phyloP scores from a whole-genome alignment of 1,284 basidiomycete species.

The Uromyces viciae-fabae region DNA sequence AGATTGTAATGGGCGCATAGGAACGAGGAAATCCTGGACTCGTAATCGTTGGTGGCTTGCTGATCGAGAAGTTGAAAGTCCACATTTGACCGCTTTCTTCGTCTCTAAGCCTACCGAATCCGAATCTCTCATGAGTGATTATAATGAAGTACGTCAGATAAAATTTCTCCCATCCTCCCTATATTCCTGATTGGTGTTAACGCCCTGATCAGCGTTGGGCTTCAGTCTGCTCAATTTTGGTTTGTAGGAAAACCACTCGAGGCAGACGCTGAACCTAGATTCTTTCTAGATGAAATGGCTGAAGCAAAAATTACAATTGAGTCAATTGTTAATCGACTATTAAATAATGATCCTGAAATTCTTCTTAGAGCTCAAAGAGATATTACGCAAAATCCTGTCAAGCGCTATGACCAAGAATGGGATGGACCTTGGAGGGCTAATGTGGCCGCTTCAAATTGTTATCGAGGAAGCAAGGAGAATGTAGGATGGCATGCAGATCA shows the following conservation, averaged over 20 bases:
- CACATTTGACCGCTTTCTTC: slow-evolving; percentile 76
- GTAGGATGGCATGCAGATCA: slow-evolving; percentile 47
- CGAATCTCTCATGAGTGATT: slow-evolving; percentile 30
- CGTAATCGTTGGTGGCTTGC: slow-evolving; percentile 79
- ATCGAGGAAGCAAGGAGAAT: slow-evolving; percentile 70
- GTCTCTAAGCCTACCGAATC: slow-evolving; percentile 56
- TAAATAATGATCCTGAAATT: slow-evolving; percentile 60
- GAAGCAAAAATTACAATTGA: slow-evolving; percentile 74
- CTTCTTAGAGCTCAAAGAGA: slow-evolving; percentile 4
- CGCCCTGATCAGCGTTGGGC: background rate
- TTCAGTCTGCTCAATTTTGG: slow-evolving; percentile 59
- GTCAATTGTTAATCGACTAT: slow-evolving; percentile 69
- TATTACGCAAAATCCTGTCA: slow-evolving; percentile 20
- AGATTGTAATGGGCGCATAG: background rate
- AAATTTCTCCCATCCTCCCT: background rate
- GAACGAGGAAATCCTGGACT: slow-evolving; percentile 60
- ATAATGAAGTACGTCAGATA: slow-evolving; percentile 27
- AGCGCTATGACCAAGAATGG: slow-evolving; percentile 71
- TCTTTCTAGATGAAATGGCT: slow-evolving; percentile 70
- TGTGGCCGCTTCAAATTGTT: slow-evolving; percentile 85
- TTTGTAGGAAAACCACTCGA: slow-evolving; percentile 65
- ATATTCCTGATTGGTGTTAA: background rate
- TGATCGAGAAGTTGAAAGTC: slow-evolving; percentile 73
- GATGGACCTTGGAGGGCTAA: slow-evolving; percentile 74
- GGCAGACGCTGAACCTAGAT: slow-evolving; percentile 60